These are phyloP conservation scores for Euphorbia celastroides DNA, from an alignment of 441 rosid species.

Conservation along the genomic window DNA sequence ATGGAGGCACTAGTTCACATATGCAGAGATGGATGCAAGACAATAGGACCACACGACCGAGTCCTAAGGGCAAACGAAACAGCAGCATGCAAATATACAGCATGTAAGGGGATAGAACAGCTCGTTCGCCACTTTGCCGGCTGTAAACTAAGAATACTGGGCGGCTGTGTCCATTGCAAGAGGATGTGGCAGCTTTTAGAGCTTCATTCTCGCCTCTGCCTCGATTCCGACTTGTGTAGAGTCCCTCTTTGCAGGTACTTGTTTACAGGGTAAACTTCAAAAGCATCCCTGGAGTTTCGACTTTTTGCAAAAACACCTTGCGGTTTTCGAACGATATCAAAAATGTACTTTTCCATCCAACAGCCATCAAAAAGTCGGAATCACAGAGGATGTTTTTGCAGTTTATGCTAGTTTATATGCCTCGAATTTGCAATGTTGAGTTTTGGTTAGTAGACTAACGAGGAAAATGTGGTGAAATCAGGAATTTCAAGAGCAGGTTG, in stretches of 20 bases:
- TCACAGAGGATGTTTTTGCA: too few species aligned
- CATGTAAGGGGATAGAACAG: constrained; percentile 72
- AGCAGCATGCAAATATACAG: constrained; percentile 55
- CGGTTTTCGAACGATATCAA: too few species aligned
- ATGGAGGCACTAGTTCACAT: constrained; percentile 96
- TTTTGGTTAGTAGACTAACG: too few species aligned
- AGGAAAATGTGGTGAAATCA: constrained; percentile 12
- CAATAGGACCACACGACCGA: constrained; percentile 92
- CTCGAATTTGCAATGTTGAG: too few species aligned
- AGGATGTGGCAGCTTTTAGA: constrained; percentile 95
- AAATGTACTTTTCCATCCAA: too few species aligned
- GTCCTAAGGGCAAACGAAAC: constrained; percentile 36
- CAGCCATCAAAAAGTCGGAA: too few species aligned
- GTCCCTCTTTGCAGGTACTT: constrained; percentile 79
- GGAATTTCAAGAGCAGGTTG: constrained; percentile 64
- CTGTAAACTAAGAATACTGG: constrained; percentile 68
- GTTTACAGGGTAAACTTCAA: too few species aligned
- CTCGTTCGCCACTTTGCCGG: constrained; percentile 67
- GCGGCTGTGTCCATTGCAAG: constrained; percentile 75
- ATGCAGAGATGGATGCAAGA: constrained; percentile 83
- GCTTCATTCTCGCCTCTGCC: constrained; percentile 76
- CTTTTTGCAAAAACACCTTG: too few species aligned
- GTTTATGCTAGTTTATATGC: too few species aligned
- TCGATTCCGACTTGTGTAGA: constrained; percentile 47
- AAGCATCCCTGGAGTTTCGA: too few species aligned